Base-by-base conservation (phyloP, 495 filamentous ascomycete species). In the Friedmanniomyces endolithicus region DNA sequence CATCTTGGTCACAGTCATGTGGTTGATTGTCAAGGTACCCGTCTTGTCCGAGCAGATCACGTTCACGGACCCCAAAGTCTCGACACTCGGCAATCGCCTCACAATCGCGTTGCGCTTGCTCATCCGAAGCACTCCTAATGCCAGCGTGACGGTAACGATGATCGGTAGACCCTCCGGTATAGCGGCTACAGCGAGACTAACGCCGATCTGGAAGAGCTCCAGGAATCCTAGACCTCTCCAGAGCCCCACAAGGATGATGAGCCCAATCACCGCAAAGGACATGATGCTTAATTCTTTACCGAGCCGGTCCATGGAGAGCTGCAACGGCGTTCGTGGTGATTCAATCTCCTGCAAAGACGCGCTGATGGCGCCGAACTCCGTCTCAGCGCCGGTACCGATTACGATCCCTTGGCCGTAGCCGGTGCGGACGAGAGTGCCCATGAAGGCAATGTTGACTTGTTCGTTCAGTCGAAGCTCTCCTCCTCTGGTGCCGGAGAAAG, bases 11-110 rank as follows among this genome's bases (percentile, higher is more conserved):
- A 94, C 90, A 1, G 94, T 94, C 90, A 97, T 96, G 64, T 97
- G 94, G 65, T 97, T 99, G 68, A 86, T 86, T 0, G 92, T 99
- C 50, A 99, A 68, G 20, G 92, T 98, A 22, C 90, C 86, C 19
- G 92, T 99, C 72, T 99, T 99, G 71, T 99, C 92, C 65, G 87
- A 95, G 71, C 92, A 99, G 25, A 99, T 86, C 45, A 99, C 92
- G 67, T 96, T 97, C 29, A 99, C 92, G 41, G 87, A 94, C 19
- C 94, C 92, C n/a, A 99, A 72, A 4, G 92, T 97, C 62, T 99
- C 92, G 3, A 99, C 92, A 66, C 89, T 95, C 14, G 92, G 92
- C 63, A 99, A 83, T 65, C 84, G 85, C 56, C 92, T 82, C 61
- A 99, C 92, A 65, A 97, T 97, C 4, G 92, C 92, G 46, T 90